Evolutionary conservation across 108 stramenopile species (phyloP), one percentile per base, ranked within the genome.

Genomic region (Pseudonitzschia pungens): DNA sequence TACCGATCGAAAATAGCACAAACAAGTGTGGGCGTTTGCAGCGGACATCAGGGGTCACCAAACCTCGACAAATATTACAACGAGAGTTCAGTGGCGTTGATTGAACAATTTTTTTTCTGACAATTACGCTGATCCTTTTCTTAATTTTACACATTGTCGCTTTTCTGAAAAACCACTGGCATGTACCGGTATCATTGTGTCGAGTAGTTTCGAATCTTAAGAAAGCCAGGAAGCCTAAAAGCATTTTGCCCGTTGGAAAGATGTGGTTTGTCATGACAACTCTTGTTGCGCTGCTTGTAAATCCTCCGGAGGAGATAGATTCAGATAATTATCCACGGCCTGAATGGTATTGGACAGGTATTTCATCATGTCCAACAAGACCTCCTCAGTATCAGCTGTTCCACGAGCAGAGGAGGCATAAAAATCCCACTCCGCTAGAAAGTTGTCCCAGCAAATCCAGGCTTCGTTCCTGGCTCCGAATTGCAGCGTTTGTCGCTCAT

Each of bases 381-480:
- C 42, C 33, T 78, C 77, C 18, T 77, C 70, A 5, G 36, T 54
- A 10, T 68, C 51, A n/a, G 15, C 40, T 20, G 29, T 62, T 20
- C 32, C 28, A 36, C 36, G 36, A 5, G 27, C 20, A 26, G 64
- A 31, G 20, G 36, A 40, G 8, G 42, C 18, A 65, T 65, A 65
- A 33, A 44, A 93, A 11, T 86, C 75, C 15, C 83, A 59, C 71
- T 93, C 92, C 1, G 71, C 77, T 66, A 83, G 76, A 45, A 91
- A 84, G 60, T 86, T 77, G 40, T 91, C 84, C 68, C 79, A 86
- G 1, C 78, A 79, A n/a, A 79, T 71, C 93, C 93, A 91, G 26
- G 84, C 89, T 65, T 94, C 93, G 74, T 94, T 94, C 32, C 93
- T 77, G 0, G 74, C 66, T 10, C 93, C 93, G 73, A 88, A 94